phyloP scores from a whole-genome alignment of 148 eudicot genomes.

The Rhododendron simsii region DNA sequence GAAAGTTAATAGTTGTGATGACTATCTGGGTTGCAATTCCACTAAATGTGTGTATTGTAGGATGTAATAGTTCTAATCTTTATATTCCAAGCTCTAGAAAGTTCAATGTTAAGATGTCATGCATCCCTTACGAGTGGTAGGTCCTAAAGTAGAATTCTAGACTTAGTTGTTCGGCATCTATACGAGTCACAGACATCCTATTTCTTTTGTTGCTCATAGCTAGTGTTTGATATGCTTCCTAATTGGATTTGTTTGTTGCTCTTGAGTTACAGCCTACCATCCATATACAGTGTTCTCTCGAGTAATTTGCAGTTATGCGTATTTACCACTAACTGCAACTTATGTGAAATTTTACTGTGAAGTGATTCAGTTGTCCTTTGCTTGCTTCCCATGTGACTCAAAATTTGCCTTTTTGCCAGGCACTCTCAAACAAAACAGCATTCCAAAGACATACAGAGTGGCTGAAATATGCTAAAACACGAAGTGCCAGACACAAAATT shows the following conservation, averaged over 20 bases:
- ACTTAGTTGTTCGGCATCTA: not conserved
- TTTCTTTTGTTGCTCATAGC: not conserved
- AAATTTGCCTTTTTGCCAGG: slow-evolving; percentile 32
- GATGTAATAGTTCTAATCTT: not conserved
- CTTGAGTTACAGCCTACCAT: not conserved
- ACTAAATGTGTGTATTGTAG: not conserved
- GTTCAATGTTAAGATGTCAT: not conserved
- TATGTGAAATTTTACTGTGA: not conserved
- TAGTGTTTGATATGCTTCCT: not conserved
- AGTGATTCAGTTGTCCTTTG: not conserved
- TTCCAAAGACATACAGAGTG: slow-evolving; percentile 86
- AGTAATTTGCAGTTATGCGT: not conserved
- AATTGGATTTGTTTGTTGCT: not conserved
- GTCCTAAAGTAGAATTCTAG: not conserved
- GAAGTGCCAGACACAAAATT: slow-evolving; percentile 92
- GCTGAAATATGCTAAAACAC: slow-evolving; percentile 95
- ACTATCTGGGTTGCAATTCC: not conserved
- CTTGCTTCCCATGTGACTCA: slow-evolving; percentile 6
- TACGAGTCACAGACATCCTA: not conserved
- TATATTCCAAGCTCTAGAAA: not conserved
- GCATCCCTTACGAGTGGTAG: not conserved
- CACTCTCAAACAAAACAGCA: slow-evolving; percentile 85
- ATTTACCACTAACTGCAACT: not conserved
- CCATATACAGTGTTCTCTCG: not conserved
- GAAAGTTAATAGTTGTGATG: not conserved